Evolutionary conservation across 2,329 filamentous ascomycete species (phyloP), one percentile per base, ranked within the genome.

Genomic region (Coniochaeta prunicola): DNA sequence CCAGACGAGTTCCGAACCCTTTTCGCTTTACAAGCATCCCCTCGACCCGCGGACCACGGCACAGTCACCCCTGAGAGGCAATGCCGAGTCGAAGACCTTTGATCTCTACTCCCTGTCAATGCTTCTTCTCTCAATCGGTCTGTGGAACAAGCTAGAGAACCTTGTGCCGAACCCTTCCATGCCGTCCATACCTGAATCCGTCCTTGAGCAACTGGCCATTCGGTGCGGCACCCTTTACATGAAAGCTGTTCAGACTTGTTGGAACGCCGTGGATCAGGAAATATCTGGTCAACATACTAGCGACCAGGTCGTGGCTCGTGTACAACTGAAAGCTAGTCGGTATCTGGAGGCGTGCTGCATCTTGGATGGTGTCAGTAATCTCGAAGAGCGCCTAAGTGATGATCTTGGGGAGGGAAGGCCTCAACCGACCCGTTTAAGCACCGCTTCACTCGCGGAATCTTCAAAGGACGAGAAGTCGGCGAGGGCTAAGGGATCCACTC

Each of bases 41-140:
- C 76, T 88, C 3, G 83, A 87, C 64, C 82, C 83, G 4, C 74
- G 79, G 13, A 78, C 76, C 3, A 79, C 78, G 0, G 68, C 75
- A 4, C 71, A 77, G 24, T 81, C 81, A 0, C 77, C 79, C 0
- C 68, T 83, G 10, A 66, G 72, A 4, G 75, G 74, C 45, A 78
- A 77, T 5, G 75, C 80, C 1, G 82, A 86, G 58, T 80, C 80
- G 42, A 82, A 84, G 40, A 79, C 83, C 1, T 74, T 85, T 33
- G 90, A 92, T 61, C 74, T 92, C 2, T 91, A 91, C 68, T 86
- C 88, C 7, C 76, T 93, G 1, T 88, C 88, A 19, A 82, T 91
- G 74, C 74, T 91, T 4, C 77, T 93, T 0, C 76, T 92, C 2
- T 90, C 90, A 7, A 84, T 92, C 57, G 90, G 90, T 7, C 73